Conservation (phyloP, 2,329 filamentous ascomycete genomes). For the Phyllosticta ampelicida region DNA sequence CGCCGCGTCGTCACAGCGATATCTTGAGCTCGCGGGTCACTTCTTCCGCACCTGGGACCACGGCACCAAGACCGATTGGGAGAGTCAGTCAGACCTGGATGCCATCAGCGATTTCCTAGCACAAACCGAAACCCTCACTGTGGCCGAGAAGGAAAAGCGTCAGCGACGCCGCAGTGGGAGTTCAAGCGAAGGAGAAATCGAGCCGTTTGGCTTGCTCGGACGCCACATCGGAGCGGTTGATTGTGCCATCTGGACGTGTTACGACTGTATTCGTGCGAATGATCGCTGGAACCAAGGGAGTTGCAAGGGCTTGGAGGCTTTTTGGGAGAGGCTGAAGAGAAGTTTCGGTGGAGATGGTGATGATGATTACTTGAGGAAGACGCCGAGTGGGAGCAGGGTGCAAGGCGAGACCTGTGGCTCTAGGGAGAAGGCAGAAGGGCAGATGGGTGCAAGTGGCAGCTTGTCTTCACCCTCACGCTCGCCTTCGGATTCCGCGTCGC, state of each 20-base stretch:
- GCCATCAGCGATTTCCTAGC: neutral
- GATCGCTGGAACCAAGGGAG: neutral
- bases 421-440: neutral
- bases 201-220: neutral
- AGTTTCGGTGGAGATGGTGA: neutral
- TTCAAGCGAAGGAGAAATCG: neutral
- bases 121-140: neutral
- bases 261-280: neutral
- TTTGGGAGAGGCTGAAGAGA: neutral
- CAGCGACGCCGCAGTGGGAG: neutral
- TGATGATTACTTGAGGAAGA: neutral
- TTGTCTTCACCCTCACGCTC: neutral
- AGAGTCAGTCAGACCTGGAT: neutral
- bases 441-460: neutral
- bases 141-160: neutral
- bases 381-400: neutral
- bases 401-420: too few species aligned
- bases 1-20: neutral
- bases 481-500: neutral
- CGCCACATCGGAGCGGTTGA: neutral
- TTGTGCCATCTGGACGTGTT: neutral
- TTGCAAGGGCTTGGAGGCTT: neutral
- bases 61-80: neutral
- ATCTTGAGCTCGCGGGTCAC: neutral
- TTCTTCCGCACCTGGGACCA: neutral